These are phyloP conservation scores for Calophaca sinica DNA, from an alignment of 306 rosid genomes.

Conservation along the genomic window DNA sequence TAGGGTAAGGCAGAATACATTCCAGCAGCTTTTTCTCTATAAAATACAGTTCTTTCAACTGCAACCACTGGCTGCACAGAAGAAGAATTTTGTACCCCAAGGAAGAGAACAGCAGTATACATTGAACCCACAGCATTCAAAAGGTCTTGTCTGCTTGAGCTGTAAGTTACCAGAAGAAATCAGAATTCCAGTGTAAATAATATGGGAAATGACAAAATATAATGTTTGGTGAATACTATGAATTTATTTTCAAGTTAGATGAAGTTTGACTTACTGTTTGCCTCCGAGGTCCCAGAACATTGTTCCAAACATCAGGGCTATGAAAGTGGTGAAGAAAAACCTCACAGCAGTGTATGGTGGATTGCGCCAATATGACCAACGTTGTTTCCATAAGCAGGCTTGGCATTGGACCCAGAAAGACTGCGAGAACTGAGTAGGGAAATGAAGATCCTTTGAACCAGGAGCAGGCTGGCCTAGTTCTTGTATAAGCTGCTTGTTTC, in stretches of 20 bases:
- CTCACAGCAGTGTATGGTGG: slow-evolving; percentile 58
- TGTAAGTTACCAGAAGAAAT: slow-evolving; percentile 20
- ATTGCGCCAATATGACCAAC: slow-evolving; percentile 63
- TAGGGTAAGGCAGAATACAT: slow-evolving; percentile 71
- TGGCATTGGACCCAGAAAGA: slow-evolving; percentile 63
- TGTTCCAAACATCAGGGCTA: slow-evolving; percentile 54
- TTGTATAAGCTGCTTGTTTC: slow-evolving; percentile 72
- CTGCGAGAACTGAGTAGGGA: slow-evolving; percentile 64
- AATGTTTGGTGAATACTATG: neutral
- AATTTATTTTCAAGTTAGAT: neutral
- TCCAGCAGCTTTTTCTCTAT: slow-evolving; percentile 70
- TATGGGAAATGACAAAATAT: neutral
- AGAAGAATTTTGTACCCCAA: slow-evolving; percentile 58
- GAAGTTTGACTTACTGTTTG: slow-evolving; percentile 47
- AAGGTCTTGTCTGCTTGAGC: slow-evolving; percentile 45
- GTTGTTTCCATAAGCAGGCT: slow-evolving; percentile 90
- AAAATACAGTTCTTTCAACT: slow-evolving; percentile 64
- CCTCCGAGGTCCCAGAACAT: slow-evolving; percentile 58
- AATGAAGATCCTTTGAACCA: slow-evolving; percentile 70
- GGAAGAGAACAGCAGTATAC: slow-evolving; percentile 59
- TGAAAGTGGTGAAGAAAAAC: slow-evolving; percentile 50
- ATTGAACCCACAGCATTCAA: slow-evolving; percentile 62
- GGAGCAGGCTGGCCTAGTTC: slow-evolving; percentile 63
- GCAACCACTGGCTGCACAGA: slow-evolving; percentile 65
- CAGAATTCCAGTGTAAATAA: slow-evolving; percentile 5